These are phyloP conservation scores for Euclidium syriacum DNA, from an alignment of 345 rosid species.

Conservation along the genomic window DNA sequence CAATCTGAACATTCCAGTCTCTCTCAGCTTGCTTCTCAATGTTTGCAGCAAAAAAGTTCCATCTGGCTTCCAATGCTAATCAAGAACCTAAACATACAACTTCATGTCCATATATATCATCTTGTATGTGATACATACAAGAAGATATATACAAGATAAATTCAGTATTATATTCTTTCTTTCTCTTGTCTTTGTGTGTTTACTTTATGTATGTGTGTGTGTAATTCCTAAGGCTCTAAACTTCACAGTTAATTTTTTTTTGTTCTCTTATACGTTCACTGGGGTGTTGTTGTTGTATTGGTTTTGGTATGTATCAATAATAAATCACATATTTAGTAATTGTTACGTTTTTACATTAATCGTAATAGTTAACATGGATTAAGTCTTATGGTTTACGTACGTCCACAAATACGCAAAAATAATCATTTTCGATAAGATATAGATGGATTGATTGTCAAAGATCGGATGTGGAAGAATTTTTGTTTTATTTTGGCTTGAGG, in stretches of 20 bases:
- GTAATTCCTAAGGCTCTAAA: background rate
- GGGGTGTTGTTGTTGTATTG: conserved; percentile 2
- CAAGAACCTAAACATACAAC: conserved; percentile 12
- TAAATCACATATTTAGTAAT: conserved; percentile 2
- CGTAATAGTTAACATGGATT: background rate
- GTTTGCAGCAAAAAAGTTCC: conserved; percentile 35
- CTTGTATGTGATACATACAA: conserved; percentile 6
- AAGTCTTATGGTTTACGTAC: background rate
- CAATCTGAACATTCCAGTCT: conserved; percentile 37
- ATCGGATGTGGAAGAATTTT: background rate
- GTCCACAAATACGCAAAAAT: background rate
- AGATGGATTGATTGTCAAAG: background rate
- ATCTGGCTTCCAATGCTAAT: conserved; percentile 39
- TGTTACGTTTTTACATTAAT: background rate
- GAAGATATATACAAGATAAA: background rate
- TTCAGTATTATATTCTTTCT: background rate
- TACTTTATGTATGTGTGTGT: background rate
- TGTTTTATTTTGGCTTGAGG: too few species aligned
- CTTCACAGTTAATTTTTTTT: background rate
- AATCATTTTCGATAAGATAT: background rate
- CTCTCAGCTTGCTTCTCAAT: conserved; percentile 42
- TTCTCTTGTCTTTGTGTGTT: conserved; percentile 1
- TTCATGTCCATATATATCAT: conserved; percentile 4
- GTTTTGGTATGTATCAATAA: conserved; percentile 5
- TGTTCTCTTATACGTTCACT: background rate